Evolutionary conservation across 768 basidiomycete species (phyloP).

Genomic region (Leucocoprinus leucothites): DNA sequence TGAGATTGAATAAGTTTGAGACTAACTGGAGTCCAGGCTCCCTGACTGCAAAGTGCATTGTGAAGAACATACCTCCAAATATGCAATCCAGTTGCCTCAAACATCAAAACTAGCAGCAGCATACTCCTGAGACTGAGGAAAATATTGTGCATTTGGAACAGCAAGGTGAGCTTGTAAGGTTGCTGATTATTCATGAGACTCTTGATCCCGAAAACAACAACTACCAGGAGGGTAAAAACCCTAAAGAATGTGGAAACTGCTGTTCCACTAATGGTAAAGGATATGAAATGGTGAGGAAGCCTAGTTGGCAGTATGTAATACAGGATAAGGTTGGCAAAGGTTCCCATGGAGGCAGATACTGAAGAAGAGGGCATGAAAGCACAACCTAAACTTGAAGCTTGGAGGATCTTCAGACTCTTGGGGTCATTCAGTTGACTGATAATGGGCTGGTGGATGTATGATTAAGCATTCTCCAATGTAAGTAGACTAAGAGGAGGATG

Average conservation of each 20-base stretch:
- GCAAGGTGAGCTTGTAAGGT: constrained; percentile 70
- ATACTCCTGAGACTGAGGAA: constrained; percentile 81
- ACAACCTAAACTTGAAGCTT: constrained; percentile 28
- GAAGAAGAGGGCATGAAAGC: too few species aligned
- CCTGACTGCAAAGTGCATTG: constrained; percentile 70
- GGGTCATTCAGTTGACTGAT: too few species aligned
- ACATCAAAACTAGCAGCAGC: constrained; percentile 81
- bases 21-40: constrained; percentile 87
- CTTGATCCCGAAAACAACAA: constrained; percentile 81
- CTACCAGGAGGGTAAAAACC: constrained; percentile 73
- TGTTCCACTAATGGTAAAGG: constrained; percentile 71
- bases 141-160: constrained; percentile 91
- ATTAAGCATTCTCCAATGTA: too few species aligned
- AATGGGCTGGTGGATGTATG: too few species aligned
- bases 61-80: constrained; percentile 69
- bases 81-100: constrained; percentile 90
- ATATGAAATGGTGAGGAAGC: constrained; percentile 53
- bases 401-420: too few species aligned
- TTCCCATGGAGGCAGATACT: constrained; percentile 52
- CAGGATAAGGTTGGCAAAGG: constrained; percentile 72
- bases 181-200: constrained; percentile 77
- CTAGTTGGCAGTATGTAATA: constrained; percentile 49
- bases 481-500: too few species aligned
- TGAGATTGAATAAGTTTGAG: constrained; percentile 15
- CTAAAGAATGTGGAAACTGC: constrained; percentile 79